Evolutionary conservation across 2,329 filamentous ascomycete genomes (phyloP).

Genomic region (Phialophora expanda): DNA sequence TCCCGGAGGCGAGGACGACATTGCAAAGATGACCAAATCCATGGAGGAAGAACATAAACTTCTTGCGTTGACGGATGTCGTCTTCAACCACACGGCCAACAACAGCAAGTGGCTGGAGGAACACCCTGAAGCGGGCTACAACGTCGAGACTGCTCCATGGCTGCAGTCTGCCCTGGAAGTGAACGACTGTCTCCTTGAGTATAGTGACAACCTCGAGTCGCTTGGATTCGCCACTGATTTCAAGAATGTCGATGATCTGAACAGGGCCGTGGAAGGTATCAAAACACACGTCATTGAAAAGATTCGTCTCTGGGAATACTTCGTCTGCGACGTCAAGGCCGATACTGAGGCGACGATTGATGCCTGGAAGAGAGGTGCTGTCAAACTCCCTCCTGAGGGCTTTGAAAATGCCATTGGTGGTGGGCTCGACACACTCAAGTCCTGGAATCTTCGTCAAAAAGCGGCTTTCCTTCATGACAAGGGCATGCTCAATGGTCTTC

Average conservation of each 20-base stretch:
- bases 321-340: slow-evolving; percentile 77
- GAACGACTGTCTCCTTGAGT: slow-evolving; percentile 73
- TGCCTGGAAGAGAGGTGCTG: slow-evolving; percentile 70
- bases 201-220: slow-evolving; percentile 64
- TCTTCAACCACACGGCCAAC: slow-evolving; percentile 96
- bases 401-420: slow-evolving; percentile 54
- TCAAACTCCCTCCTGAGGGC: slow-evolving; percentile 60
- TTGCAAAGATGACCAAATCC: slow-evolving; percentile 74
- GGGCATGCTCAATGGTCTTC: slow-evolving; percentile 72
- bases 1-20: slow-evolving; percentile 80
- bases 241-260: slow-evolving; percentile 71
- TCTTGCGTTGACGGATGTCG: slow-evolving; percentile 90
- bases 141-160: slow-evolving; percentile 83
- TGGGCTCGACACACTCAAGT: slow-evolving; percentile 59
- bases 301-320: slow-evolving; percentile 91
- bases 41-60: slow-evolving; percentile 86
- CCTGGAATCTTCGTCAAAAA: slow-evolving; percentile 63
- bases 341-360: slow-evolving; percentile 72
- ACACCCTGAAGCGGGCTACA: slow-evolving; percentile 95
- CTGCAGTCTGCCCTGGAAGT: slow-evolving; percentile 71
- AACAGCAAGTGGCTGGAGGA: slow-evolving; percentile 94
- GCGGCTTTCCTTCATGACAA: slow-evolving; percentile 67
- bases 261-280: slow-evolving; percentile 80
- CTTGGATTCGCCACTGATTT: slow-evolving; percentile 78
- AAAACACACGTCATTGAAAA: slow-evolving; percentile 78